Base-by-base conservation (phyloP, 148 eudicot genomes). In the Camellia granthamiana region DNA sequence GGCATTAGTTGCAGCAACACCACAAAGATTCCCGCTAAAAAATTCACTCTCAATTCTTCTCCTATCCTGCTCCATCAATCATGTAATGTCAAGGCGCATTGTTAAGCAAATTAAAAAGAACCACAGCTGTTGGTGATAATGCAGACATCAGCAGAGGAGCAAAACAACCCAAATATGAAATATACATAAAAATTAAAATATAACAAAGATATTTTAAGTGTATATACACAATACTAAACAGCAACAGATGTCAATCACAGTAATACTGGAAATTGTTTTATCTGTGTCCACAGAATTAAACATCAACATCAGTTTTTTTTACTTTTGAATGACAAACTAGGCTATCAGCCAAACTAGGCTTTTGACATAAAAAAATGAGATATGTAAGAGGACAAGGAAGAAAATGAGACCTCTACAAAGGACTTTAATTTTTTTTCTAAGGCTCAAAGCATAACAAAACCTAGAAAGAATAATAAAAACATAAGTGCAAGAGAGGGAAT, bases 1-100 rank as follows among this genome's bases (percentile, higher is more conserved):
- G 75, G 99, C 99, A 90, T 89, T 96, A 56, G 99, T 96, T 58
- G 98, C 95, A 81, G 97, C 98, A 87, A 96, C 85, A 76, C 99
- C 99, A 83, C 90, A 86, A 80, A 93, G 85, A 72, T 80, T 91
- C 67, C 98, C 99, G 47, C 88, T 83, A 79, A 96, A 96, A 42
- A 96, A 86, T 18, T 89, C 92, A 47, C 89, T 81, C 81, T 96
- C 99, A 74, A 96, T 93, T 85, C 86, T 89, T 85, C 99, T 87
- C 81, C 99, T 80, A 69, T 93, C 98, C 99, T 96, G 91, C 63
- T 82, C 81, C 84, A 86, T 80, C 71, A 82, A 38, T 63, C 51
- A 70, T 67, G 19, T 72, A 79, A 62, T 49, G 68, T 52, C 72
- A 80, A 69, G 55, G 43, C 54, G 14, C n/a, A 51, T 44, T 54